A percentile compares a stretch with the other conserved stretches of the same genome.
Conservation (phyloP, 768 basidiomycete species). For the Suillus variegatus region DNA sequence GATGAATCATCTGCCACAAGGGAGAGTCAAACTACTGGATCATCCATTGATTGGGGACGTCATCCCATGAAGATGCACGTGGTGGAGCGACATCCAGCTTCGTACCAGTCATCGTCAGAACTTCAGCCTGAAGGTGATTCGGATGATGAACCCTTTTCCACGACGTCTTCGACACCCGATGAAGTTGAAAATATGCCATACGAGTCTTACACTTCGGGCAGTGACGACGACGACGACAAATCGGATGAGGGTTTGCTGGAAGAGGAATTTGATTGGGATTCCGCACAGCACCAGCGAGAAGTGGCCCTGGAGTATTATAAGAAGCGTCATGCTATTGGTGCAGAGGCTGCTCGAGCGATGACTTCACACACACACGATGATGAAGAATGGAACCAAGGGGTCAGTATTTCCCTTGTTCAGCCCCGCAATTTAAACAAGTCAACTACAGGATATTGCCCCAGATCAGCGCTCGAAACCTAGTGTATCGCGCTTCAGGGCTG, state of each 20-base stretch:
- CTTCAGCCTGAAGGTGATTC: conserved; percentile 46
- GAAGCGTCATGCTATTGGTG: conserved; percentile 58
- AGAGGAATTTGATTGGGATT: conserved; percentile 60
- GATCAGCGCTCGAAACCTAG: conserved; percentile 48
- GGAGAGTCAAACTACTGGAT: conserved; percentile 9
- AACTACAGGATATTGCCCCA: conserved; percentile 41
- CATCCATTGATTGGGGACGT: conserved; percentile 45
- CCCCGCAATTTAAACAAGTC: conserved; percentile 4
- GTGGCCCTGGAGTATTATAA: conserved; percentile 70
- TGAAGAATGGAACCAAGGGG: conserved; percentile 47
- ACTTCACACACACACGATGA: conserved; percentile 45
- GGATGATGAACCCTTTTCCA: conserved; percentile 64
- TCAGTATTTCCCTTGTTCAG: conserved; percentile 24
- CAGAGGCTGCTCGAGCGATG: conserved; percentile 54
- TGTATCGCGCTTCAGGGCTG: conserved; percentile 68
- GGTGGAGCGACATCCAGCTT: conserved; percentile 59
- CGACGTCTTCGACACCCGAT: conserved; percentile 25
- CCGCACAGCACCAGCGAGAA: conserved; percentile 70
- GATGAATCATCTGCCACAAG: conserved; percentile 20
- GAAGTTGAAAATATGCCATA: conserved; percentile 20
- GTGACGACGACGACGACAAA: conserved; percentile 28
- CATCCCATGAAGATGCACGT: conserved; percentile 69
- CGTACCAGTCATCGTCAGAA: conserved; percentile 16
- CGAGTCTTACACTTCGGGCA: conserved; percentile 14
- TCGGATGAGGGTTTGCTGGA: conserved; percentile 42